phyloP scores from a whole-genome alignment of 2,329 filamentous ascomycete species.

The Trichoderma atroviride region DNA sequence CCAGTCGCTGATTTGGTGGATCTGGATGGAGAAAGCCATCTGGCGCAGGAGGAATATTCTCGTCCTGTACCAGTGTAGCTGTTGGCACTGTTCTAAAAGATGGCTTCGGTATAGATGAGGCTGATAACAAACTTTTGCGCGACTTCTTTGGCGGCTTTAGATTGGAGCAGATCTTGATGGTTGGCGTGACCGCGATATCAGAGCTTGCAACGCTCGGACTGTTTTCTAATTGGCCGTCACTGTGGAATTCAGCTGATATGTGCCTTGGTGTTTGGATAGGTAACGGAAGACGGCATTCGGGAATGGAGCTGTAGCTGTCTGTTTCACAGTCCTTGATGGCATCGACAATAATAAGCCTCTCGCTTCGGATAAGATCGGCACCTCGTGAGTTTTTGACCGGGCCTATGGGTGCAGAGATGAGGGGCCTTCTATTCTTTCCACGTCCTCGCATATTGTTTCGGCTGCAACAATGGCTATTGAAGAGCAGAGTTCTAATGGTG shows the following conservation, averaged over 20 bases:
- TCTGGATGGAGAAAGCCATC: conserved; percentile 3
- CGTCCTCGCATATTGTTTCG: conserved; percentile 18
- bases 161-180: conserved; percentile 25
- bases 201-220: conserved; percentile 39
- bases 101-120: conserved; percentile 27
- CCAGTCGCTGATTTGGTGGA: background rate
- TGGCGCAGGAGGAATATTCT: conserved; percentile 34
- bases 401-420: conserved; percentile 43
- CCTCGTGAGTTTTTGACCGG: conserved; percentile 44
- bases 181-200: conserved; percentile 33
- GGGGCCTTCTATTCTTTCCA: conserved; percentile 33
- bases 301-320: conserved; percentile 28
- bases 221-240: conserved; percentile 33
- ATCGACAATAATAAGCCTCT: conserved; percentile 41
- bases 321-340: conserved; percentile 42
- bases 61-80: conserved; percentile 33
- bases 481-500: background rate
- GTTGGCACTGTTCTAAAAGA: conserved; percentile 28
- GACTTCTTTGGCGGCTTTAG: conserved; percentile 28
- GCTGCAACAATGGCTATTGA: background rate
- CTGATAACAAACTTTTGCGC: conserved; percentile 28
- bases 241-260: conserved; percentile 39
- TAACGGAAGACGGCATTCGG: conserved; percentile 17
- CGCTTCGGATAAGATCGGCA: conserved; percentile 40
- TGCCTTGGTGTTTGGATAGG: conserved; percentile 32